Percentiles rank a stretch among this genome's conserved stretches.
phyloP scores from a whole-genome alignment of 345 rosid species.

The Eucalyptus cloeziana region DNA sequence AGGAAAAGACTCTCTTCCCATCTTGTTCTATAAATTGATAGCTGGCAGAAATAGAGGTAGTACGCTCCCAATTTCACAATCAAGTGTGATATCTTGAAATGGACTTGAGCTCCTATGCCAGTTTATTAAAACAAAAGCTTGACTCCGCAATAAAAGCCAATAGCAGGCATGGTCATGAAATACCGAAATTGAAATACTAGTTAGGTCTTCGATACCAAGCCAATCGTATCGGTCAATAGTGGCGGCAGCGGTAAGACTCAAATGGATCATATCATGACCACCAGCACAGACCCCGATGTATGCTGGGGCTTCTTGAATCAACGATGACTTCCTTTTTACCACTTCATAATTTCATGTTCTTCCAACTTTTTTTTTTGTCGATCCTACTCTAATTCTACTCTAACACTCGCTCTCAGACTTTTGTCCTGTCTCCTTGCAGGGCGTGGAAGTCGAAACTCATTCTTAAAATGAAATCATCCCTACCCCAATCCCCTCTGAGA shows the following conservation, averaged over 20 bases:
- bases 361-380: too few relatives aligned
- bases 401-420: too few relatives aligned
- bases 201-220: not conserved
- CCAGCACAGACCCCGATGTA: not conserved
- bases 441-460: too few relatives aligned
- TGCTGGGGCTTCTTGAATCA: not conserved
- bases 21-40: not conserved
- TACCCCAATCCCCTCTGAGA: too few relatives aligned
- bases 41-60: not conserved
- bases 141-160: not conserved
- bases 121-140: not conserved
- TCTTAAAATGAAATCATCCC: too few relatives aligned
- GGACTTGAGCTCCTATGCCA: not conserved
- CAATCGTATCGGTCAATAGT: not conserved
- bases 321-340: not conserved
- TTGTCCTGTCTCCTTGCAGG: too few relatives aligned
- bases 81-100: not conserved
- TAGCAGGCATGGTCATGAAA: not conserved
- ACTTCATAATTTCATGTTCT: not conserved
- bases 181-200: not conserved
- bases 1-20: not conserved
- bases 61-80: not conserved
- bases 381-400: too few relatives aligned
- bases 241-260: not conserved
- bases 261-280: not conserved